Evolutionary conservation across 805 yeast species (phyloP).

Genomic region (Metschnikowia baotianmanensis): DNA sequence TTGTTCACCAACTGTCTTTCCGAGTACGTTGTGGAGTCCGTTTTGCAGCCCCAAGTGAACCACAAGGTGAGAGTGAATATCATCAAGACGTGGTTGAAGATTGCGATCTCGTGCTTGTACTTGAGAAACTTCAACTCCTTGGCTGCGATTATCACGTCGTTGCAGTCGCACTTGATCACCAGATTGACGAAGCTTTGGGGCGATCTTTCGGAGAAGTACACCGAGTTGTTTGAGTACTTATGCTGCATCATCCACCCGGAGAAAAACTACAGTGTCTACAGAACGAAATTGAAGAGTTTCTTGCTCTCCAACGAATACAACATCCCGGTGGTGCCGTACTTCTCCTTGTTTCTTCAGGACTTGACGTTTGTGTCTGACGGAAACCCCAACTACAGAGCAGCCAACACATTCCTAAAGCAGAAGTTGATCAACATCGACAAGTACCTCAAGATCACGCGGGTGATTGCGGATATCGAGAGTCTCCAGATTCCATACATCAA

Average conservation of each 20-base stretch:
- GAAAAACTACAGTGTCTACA: constrained; percentile 67
- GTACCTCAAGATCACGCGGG: constrained; percentile 62
- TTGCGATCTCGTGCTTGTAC: constrained; percentile 69
- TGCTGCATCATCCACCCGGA: constrained; percentile 71
- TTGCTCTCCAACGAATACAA: constrained; percentile 47
- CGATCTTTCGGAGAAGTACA: constrained; percentile 55
- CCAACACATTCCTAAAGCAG: constrained; percentile 54
- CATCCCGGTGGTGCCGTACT: constrained; percentile 72
- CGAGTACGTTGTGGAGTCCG: constrained; percentile 68
- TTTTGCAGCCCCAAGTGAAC: constrained; percentile 51
- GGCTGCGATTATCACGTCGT: constrained; percentile 73
- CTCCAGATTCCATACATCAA: constrained; percentile 60
- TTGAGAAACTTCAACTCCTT: constrained; percentile 74
- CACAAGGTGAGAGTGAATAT: constrained; percentile 51
- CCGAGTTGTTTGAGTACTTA: constrained; percentile 59
- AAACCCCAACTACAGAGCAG: constrained; percentile 64
- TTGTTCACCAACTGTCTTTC: constrained; percentile 70
- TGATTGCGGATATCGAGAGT: constrained; percentile 63
- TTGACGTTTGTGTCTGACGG: constrained; percentile 80
- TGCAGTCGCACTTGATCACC: constrained; percentile 70
- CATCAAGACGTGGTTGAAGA: constrained; percentile 68
- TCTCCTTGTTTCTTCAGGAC: constrained; percentile 73
- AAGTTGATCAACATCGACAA: constrained; percentile 72
- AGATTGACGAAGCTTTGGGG: constrained; percentile 62
- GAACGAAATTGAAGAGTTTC: constrained; percentile 59